A percentile compares a stretch with the other conserved stretches of the same genome.
phyloP scores from a whole-genome alignment of 2,329 filamentous ascomycete species.

The Madurella fahalii region DNA sequence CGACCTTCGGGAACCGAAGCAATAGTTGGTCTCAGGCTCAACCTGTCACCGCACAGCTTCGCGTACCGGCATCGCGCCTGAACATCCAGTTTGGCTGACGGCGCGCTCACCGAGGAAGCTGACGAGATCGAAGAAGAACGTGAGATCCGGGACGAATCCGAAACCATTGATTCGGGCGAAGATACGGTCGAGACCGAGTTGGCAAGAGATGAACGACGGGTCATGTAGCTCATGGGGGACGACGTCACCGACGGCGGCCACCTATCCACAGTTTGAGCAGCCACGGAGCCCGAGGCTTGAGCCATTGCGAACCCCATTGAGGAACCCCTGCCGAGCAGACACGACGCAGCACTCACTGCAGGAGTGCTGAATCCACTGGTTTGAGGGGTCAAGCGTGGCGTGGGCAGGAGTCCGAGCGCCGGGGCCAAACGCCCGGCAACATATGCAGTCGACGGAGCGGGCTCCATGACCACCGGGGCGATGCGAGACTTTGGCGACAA shows the following conservation, averaged over 20 bases:
- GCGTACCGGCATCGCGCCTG: conserved; percentile 60
- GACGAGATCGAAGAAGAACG: conserved; percentile 63
- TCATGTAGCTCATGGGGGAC: conserved; percentile 49
- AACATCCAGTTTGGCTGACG: conserved; percentile 53
- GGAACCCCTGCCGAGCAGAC: conserved; percentile 46
- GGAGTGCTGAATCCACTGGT: conserved; percentile 55
- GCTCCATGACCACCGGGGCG: conserved; percentile 48
- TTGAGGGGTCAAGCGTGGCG: conserved; percentile 56
- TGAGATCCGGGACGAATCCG: conserved; percentile 57
- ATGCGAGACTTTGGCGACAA: conserved; percentile 40
- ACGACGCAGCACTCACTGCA: conserved; percentile 52
- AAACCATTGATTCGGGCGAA: conserved; percentile 65
- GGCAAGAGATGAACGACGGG: conserved; percentile 59
- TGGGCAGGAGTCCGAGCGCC: conserved; percentile 53
- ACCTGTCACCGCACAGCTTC: conserved; percentile 56
- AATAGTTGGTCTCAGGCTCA: conserved; percentile 49
- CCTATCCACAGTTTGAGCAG: conserved; percentile 50
- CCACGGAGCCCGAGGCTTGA: conserved; percentile 45
- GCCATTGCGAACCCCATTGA: conserved; percentile 60
- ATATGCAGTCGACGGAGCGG: conserved; percentile 40
- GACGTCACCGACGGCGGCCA: conserved; percentile 46
- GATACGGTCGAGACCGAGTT: conserved; percentile 60
- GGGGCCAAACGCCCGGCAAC: conserved; percentile 47
- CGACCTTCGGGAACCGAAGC: conserved; percentile 56
- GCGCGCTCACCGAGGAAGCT: conserved; percentile 59